Conservation (phyloP, 1,284 basidiomycete species). For the Cryptococcus sp. region DNA sequence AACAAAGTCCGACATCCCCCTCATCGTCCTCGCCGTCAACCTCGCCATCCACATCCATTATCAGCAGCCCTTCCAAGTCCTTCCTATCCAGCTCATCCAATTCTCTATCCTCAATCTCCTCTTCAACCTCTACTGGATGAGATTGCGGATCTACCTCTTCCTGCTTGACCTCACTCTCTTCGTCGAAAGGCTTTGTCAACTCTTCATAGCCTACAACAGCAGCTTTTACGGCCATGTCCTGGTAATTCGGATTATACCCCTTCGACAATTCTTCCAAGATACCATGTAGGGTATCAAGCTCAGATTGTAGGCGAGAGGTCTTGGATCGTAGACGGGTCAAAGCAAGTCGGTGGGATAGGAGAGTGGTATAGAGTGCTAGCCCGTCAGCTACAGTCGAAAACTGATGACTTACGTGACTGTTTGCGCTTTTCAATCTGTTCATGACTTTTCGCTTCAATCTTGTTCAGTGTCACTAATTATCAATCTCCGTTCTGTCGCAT, state of each 20-base stretch:
- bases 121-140: constrained; percentile 22
- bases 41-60: constrained; percentile 64
- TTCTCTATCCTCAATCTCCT: constrained; percentile 52
- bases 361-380: constrained; percentile 71
- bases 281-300: constrained; percentile 73
- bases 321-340: constrained; percentile 70
- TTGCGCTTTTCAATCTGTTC: constrained; percentile 68
- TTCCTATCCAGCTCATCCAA: constrained; percentile 63
- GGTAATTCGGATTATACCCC: constrained; percentile 94
- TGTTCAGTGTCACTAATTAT: constrained; percentile 24
- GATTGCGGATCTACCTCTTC: constrained; percentile 39
- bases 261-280: constrained; percentile 75
- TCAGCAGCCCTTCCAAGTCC: constrained; percentile 68
- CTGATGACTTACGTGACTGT: constrained; percentile 64
- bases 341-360: constrained; percentile 68
- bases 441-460: constrained; percentile 31
- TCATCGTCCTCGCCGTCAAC: constrained; percentile 21
- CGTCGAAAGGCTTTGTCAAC: constrained; percentile 54
- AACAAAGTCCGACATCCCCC: constrained; percentile 17
- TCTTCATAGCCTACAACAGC: constrained; percentile 91
- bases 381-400: constrained; percentile 1
- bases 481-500: neutral
- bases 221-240: constrained; percentile 95
- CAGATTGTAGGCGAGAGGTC: constrained; percentile 65
- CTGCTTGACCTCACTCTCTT: constrained; percentile 42